A percentile compares a stretch with the other conserved stretches of the same genome.
phyloP scores from a whole-genome alignment of 2,329 filamentous ascomycete genomes.

The Calonectria pseudoreteaudii region DNA sequence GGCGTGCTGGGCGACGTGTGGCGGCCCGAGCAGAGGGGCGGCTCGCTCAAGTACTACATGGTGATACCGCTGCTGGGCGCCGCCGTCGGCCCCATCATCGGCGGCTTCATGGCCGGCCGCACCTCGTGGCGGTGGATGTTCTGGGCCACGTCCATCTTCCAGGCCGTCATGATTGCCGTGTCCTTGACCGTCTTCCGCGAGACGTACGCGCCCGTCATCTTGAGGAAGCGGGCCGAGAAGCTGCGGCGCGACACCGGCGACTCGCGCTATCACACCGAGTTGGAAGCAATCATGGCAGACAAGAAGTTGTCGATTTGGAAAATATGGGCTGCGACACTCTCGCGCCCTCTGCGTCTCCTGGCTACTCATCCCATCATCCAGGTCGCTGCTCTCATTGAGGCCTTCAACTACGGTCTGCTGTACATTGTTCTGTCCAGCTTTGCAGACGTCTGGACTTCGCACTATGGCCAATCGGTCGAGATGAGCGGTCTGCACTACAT shows the following conservation, averaged over 20 bases:
- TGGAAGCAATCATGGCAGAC: conserved; percentile 43
- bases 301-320: conserved; percentile 38
- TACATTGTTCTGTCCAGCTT: conserved; percentile 75
- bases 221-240: conserved; percentile 47
- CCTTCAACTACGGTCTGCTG: conserved; percentile 71
- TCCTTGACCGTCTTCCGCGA: conserved; percentile 51
- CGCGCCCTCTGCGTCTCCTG: conserved; percentile 68
- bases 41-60: conserved; percentile 51
- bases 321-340: conserved; percentile 52
- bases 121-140: conserved; percentile 60
- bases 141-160: conserved; percentile 57
- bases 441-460: conserved; percentile 65
- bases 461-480: conserved; percentile 67
- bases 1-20: conserved; percentile 62
- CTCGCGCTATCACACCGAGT: conserved; percentile 51
- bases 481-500: conserved; percentile 75
- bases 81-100: conserved; percentile 52
- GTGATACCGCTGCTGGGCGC: conserved; percentile 54
- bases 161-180: conserved; percentile 49
- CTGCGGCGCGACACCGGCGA: conserved; percentile 48
- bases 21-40: conserved; percentile 57
- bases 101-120: conserved; percentile 52
- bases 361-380: conserved; percentile 71
- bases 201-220: conserved; percentile 52
- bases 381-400: conserved; percentile 65